Conservation (phyloP, 78 protist species). For the Emiliania huxleyi region DNA sequence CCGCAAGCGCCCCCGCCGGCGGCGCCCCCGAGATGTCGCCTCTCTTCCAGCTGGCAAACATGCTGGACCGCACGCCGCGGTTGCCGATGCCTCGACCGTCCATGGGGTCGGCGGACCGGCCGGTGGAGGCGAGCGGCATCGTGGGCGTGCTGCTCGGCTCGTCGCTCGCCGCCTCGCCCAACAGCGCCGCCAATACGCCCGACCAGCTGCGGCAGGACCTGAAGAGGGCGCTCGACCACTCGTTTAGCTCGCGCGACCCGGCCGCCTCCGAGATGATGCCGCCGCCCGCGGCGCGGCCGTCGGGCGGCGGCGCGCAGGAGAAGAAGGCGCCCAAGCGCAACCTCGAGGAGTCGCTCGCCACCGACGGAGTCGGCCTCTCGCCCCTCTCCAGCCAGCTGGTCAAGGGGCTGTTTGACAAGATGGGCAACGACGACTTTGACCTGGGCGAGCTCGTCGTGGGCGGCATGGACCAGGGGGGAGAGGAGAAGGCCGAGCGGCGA, state of each 20-base stretch:
- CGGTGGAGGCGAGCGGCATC: not conserved
- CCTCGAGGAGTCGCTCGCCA: not conserved
- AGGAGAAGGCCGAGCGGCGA: not conserved
- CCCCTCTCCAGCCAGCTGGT: not conserved
- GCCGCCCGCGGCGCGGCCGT: not conserved
- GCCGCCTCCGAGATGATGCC: not conserved
- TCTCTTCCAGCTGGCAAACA: not conserved
- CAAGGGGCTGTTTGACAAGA: not conserved
- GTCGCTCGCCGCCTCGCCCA: not conserved
- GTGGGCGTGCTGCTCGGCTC: not conserved
- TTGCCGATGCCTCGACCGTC: not conserved
- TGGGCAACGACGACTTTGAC: not conserved
- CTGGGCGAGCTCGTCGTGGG: not conserved
- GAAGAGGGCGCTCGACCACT: not conserved
- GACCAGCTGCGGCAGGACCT: not conserved
- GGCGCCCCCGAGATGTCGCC: not conserved
- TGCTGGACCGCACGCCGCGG: not conserved
- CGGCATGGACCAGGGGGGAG: not conserved
- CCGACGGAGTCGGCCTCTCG: not conserved
- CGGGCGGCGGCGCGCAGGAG: not conserved
- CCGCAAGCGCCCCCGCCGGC: not conserved
- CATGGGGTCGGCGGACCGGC: not conserved
- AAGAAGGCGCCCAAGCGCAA: not conserved
- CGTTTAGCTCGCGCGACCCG: not conserved
- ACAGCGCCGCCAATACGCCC: not conserved